phyloP scores from a whole-genome alignment of 2,329 filamentous ascomycete species.

The Helotiales sp. region DNA sequence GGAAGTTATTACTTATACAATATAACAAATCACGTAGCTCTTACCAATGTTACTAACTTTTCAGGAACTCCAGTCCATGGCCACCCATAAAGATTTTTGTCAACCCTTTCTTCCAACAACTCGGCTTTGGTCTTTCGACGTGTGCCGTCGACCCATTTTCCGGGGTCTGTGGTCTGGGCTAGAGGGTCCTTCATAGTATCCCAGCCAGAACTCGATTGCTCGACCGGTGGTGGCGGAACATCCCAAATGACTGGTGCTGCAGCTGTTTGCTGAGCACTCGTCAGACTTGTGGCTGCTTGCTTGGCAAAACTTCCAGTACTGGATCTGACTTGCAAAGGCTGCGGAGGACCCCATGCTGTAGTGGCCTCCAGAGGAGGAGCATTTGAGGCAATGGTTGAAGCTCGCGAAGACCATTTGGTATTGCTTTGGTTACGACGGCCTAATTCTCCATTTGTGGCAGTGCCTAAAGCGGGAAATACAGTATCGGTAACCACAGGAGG shows the following conservation, averaged over 20 bases:
- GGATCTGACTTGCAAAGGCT: too few species aligned
- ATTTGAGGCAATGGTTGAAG: too few species aligned
- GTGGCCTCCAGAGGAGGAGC: too few species aligned
- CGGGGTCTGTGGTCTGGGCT: background rate
- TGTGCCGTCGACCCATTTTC: slow-evolving; percentile 2
- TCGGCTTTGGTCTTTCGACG: slow-evolving; percentile 12
- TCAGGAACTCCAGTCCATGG: slow-evolving; percentile 18
- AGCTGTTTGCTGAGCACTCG: background rate
- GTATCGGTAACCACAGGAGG: too few species aligned
- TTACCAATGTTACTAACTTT: slow-evolving; percentile 10
- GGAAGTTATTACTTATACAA: background rate
- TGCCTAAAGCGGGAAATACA: too few species aligned
- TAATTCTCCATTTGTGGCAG: too few species aligned
- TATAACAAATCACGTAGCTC: background rate
- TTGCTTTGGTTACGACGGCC: too few species aligned
- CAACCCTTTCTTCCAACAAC: slow-evolving; percentile 12
- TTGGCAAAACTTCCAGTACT: background rate
- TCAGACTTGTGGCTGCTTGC: background rate
- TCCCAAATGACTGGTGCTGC: background rate
- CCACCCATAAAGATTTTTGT: slow-evolving; percentile 14
- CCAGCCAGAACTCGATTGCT: too few species aligned
- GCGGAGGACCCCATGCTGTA: too few species aligned
- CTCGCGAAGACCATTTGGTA: too few species aligned
- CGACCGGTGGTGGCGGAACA: too few species aligned
- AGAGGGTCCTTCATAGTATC: background rate